Evolutionary conservation across 805 yeast species (phyloP).

Genomic region (Kazachstania bromeliacearum): DNA sequence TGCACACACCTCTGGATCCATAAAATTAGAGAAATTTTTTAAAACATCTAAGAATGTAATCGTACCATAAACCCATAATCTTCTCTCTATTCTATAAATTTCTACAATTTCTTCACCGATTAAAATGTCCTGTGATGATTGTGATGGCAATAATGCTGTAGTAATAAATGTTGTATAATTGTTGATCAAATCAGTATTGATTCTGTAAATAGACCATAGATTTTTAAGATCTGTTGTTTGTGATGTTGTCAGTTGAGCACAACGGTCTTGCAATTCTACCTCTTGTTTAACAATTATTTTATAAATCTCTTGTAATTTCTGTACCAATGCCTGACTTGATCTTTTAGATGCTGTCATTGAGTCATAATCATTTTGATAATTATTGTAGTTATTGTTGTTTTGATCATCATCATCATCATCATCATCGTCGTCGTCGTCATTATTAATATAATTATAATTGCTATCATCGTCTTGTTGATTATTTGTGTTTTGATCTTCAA

Average conservation of each 20-base stretch:
- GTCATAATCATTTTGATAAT: constrained; percentile 16
- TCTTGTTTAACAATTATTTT: constrained; percentile 59
- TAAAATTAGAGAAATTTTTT: constrained; percentile 63
- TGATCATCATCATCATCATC: constrained; percentile 7
- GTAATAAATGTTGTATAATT: constrained; percentile 64
- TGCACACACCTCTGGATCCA: constrained; percentile 69
- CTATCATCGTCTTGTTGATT: constrained; percentile 5
- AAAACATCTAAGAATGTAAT: constrained; percentile 71
- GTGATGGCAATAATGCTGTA: constrained; percentile 63
- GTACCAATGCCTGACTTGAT: constrained; percentile 44
- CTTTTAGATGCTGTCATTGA: constrained; percentile 15
- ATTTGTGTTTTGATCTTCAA: constrained; percentile 3
- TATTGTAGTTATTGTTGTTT: constrained; percentile 14
- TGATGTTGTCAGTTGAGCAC: constrained; percentile 48
- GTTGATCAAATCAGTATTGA: constrained; percentile 55
- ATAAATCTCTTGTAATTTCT: constrained; percentile 66
- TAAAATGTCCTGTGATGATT: constrained; percentile 35
- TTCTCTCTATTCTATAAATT: constrained; percentile 64
- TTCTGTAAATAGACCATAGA: constrained; percentile 63
- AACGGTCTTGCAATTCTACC: constrained; percentile 60
- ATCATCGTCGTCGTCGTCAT: constrained; percentile 7
- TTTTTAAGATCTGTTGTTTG: constrained; percentile 51
- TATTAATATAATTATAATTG: constrained; percentile 2
- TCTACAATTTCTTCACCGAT: constrained; percentile 66
- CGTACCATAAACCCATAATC: constrained; percentile 81